These are phyloP conservation scores for Cercophora samala DNA, from an alignment of 495 filamentous ascomycete species.

Conservation along the genomic window DNA sequence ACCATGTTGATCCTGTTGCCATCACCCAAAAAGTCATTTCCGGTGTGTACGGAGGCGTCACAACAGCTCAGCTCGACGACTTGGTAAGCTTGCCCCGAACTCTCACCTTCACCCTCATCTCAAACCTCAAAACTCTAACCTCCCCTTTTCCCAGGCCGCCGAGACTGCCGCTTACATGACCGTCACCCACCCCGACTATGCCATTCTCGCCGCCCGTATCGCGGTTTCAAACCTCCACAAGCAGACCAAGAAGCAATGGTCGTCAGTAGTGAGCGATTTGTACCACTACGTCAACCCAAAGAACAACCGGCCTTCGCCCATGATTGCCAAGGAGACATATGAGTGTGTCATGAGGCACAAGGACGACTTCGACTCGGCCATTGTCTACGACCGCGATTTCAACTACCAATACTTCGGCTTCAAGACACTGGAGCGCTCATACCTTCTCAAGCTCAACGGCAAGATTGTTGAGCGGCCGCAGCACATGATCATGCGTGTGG, in stretches of 20 bases:
- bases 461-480: constrained; percentile 95
- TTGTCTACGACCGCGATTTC: constrained; percentile 98
- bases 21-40: constrained; percentile 99
- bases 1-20: constrained; percentile 95
- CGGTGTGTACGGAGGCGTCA: constrained; percentile 97
- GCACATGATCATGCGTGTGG: constrained; percentile 98
- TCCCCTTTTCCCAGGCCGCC: constrained; percentile 63
- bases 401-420: constrained; percentile 99
- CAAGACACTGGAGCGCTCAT: constrained; percentile 98
- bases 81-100: constrained; percentile 58
- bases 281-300: constrained; percentile 97
- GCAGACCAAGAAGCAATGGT: constrained; percentile 99
- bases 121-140: constrained; percentile 18
- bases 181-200: constrained; percentile 97
- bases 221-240: constrained; percentile 99
- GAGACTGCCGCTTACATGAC: constrained; percentile 99
- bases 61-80: constrained; percentile 92
- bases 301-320: constrained; percentile 77
- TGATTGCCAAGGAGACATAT: constrained; percentile 88
- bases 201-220: constrained; percentile 96
- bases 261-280: constrained; percentile 84
- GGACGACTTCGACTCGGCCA: constrained; percentile 95
- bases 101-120: neutral
- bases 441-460: constrained; percentile 86
- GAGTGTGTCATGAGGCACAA: constrained; percentile 91